Base-by-base conservation (phyloP, 2,329 filamentous ascomycete species). In the Colletotrichum sp. region DNA sequence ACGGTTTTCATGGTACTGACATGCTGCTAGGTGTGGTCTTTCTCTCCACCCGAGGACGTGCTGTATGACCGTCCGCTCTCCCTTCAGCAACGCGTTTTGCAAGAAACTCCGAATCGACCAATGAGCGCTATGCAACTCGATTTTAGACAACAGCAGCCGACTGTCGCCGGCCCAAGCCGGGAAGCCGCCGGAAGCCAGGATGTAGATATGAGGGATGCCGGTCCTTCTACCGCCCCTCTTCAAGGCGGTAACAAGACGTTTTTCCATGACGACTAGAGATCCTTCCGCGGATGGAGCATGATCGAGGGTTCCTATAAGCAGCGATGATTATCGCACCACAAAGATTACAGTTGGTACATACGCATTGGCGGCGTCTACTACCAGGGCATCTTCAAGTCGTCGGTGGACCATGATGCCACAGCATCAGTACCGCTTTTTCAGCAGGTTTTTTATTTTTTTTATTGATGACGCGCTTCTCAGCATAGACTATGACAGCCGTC, bases 21-120 rank as follows among this genome's bases (percentile, higher is more conserved):
- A 52, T 62, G 59, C 25, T 7, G 8, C 62, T 77, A 98, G 95
- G 95, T 98, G 5, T 98, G 96, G 95, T 96, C 95, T 12, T 98
- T 98, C 83, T 96, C 96, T 6, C 96, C 96, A 16, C 95, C 95
- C 1, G 93, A 95, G 75, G 94, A 95, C 69, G 86, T 88, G 75
- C 87, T 89, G 27, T 89, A 88, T 76, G 91, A 92, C 67, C 85
- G 88, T 12, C 88, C 89, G 2, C 81, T 88, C n/a, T 88, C 88
- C 39, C 83, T 90, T 55, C 85, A 89, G 68, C 87, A 89, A 71
- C 84, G 87, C 52, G 82, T 86, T 3, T 80, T 88, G 19, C 63
- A 67, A 12, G 88, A 91, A 66, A 83, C 87, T 44, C 86, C 88
- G 1, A 84, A 83, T 68, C 86, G 89, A n/a, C 88, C 90, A 4